A percentile compares a stretch with the other conserved stretches of the same genome.
Evolutionary conservation across 2,329 filamentous ascomycete species (phyloP).

Genomic region (Pseudogymnoascus sp.): DNA sequence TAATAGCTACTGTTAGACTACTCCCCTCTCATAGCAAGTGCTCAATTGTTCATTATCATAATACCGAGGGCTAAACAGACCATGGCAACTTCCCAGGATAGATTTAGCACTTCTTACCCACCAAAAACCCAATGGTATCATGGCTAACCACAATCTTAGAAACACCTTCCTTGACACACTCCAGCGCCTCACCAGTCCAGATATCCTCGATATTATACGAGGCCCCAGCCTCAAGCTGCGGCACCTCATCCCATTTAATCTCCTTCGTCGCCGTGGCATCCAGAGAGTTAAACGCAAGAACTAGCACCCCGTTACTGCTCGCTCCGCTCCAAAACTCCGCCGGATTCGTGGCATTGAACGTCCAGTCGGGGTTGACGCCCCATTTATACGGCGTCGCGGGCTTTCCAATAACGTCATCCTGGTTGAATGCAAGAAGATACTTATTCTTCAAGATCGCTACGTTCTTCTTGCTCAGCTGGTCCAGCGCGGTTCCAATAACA

Average conservation of each 20-base stretch:
- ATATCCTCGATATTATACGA: slow-evolving; percentile 37
- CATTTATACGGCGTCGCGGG: slow-evolving; percentile 32
- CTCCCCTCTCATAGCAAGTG: background rate
- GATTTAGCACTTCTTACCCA: slow-evolving; percentile 18
- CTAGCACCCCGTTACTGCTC: slow-evolving; percentile 36
- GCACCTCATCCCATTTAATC: slow-evolving; percentile 37
- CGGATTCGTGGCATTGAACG: slow-evolving; percentile 39
- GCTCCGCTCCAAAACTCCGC: slow-evolving; percentile 43
- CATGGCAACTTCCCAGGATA: slow-evolving; percentile 10
- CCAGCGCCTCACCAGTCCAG: slow-evolving; percentile 37
- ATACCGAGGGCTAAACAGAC: background rate
- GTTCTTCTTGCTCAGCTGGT: slow-evolving; percentile 25
- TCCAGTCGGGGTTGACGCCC: slow-evolving; percentile 42
- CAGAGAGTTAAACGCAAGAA: slow-evolving; percentile 40
- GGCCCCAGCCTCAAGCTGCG: slow-evolving; percentile 27
- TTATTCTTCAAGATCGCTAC: slow-evolving; percentile 22
- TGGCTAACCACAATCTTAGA: slow-evolving; percentile 27
- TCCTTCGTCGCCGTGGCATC: slow-evolving; percentile 29
- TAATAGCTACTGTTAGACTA: background rate
- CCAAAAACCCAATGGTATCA: slow-evolving; percentile 27
- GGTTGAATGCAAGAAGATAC: slow-evolving; percentile 19
- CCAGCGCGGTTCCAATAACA: slow-evolving; percentile 8
- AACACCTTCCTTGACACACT: slow-evolving; percentile 28
- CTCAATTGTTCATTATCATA: too few relatives aligned
- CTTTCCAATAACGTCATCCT: slow-evolving; percentile 31